Evolutionary conservation across 306 rosid species (phyloP).

Genomic region (Vigna hirtella): DNA sequence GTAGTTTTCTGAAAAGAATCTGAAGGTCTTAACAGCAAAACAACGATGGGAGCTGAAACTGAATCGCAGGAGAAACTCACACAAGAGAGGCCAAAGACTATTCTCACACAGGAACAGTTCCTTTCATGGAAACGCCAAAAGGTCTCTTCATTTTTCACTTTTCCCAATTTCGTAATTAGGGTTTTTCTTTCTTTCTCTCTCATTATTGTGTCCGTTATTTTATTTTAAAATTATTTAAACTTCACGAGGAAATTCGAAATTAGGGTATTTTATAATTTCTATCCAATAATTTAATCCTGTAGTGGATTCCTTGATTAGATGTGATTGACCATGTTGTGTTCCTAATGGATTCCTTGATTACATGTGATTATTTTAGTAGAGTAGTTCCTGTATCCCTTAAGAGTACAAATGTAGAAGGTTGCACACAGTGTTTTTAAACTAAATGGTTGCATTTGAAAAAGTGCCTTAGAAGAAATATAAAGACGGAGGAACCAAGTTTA

Average conservation of each 20-base stretch:
- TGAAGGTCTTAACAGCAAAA: slow-evolving; percentile 4
- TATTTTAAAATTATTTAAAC: not conserved
- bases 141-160: slow-evolving; percentile 46
- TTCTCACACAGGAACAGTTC: slow-evolving; percentile 62
- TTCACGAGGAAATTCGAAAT: not conserved
- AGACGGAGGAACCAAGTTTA: not conserved
- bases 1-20: not conserved
- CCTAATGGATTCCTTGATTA: not conserved
- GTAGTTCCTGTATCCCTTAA: slow-evolving; percentile 8
- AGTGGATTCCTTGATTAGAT: not conserved
- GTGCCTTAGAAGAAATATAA: not conserved
- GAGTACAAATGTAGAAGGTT: not conserved
- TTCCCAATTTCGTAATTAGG: slow-evolving; percentile 31
- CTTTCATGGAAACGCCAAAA: slow-evolving; percentile 87
- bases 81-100: slow-evolving; percentile 47
- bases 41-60: slow-evolving; percentile 55
- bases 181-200: slow-evolving; percentile 28
- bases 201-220: not conserved
- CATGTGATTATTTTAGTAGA: slow-evolving; percentile 1
- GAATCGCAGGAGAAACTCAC: slow-evolving; percentile 44
- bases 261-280: slow-evolving; percentile 5
- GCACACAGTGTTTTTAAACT: not conserved
- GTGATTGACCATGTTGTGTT: not conserved
- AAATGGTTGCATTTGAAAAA: slow-evolving; percentile 6
- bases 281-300: not conserved